A percentile compares a stretch with the other conserved stretches of the same genome.
Evolutionary conservation across 2,329 filamentous ascomycete genomes (phyloP).

Genomic region (Pseudocercospora ulei): DNA sequence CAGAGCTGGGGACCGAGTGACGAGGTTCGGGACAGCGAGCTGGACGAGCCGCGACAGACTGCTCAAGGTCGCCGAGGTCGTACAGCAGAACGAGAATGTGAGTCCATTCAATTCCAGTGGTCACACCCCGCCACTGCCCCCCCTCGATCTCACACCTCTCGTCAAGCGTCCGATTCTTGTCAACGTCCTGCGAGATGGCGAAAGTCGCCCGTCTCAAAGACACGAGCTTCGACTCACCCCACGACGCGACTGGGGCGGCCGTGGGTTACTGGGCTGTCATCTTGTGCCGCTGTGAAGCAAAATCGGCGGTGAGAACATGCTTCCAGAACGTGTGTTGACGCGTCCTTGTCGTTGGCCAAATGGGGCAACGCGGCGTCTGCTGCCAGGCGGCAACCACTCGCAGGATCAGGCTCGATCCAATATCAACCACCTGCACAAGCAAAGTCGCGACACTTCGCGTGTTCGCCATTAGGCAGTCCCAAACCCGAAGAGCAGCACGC

Average conservation of each 20-base stretch:
- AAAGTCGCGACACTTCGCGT: too few species aligned
- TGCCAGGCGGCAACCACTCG: too few species aligned
- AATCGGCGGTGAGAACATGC: too few species aligned
- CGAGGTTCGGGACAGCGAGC: slow-evolving; percentile 76
- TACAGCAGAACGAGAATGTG: slow-evolving; percentile 83
- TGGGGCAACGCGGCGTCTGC: too few species aligned
- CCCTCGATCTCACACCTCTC: slow-evolving; percentile 12
- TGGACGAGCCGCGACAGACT: slow-evolving; percentile 77
- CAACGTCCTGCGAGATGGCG: slow-evolving; percentile 52
- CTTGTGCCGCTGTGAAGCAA: slow-evolving; percentile 60
- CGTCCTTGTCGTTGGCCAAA: too few species aligned
- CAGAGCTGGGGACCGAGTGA: slow-evolving; percentile 67
- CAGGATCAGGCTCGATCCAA: too few species aligned
- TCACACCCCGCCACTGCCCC: neutral
- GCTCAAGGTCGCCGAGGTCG: slow-evolving; percentile 75
- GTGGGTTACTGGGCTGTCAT: slow-evolving; percentile 83
- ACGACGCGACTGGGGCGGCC: slow-evolving; percentile 74
- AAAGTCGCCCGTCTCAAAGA: slow-evolving; percentile 51
- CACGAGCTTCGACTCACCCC: slow-evolving; percentile 65
- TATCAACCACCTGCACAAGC: too few species aligned
- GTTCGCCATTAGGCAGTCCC: too few species aligned
- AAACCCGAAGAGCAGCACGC: too few species aligned
- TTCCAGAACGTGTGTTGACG: too few species aligned
- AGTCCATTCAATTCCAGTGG: slow-evolving; percentile 43
- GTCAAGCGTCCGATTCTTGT: slow-evolving; percentile 61